Conservation (phyloP, 2,329 filamentous ascomycete genomes). For the Aspergillus niger region DNA sequence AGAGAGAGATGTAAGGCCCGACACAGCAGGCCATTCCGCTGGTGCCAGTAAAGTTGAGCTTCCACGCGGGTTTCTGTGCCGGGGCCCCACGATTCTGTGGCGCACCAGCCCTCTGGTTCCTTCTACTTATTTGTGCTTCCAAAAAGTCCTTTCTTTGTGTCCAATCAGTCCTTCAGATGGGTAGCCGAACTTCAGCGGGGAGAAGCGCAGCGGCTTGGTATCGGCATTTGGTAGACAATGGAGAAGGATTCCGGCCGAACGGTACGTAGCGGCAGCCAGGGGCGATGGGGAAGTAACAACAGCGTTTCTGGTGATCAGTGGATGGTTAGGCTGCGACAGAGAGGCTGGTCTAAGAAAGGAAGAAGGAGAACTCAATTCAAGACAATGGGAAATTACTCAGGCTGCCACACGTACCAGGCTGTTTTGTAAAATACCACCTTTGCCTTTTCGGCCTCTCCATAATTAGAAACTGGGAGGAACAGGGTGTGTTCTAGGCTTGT, state of each 20-base stretch:
- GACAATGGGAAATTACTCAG: background rate
- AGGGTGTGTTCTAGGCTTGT: background rate
- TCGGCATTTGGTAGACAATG: background rate
- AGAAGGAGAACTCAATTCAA: background rate
- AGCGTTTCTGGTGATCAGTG: background rate
- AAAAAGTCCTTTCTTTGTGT: background rate
- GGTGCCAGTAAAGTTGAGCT: slow-evolving; percentile 17
- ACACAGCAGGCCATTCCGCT: background rate
- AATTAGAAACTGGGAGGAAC: background rate
- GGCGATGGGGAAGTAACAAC: background rate
- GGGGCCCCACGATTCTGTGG: background rate
- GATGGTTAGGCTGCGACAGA: background rate
- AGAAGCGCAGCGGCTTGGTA: background rate
- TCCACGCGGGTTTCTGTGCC: slow-evolving; percentile 40
- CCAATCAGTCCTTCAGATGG: background rate
- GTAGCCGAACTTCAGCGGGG: background rate
- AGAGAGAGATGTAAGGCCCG: slow-evolving; percentile 9
- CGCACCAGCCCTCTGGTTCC: background rate
- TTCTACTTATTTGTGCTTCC: background rate
- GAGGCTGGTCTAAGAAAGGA: background rate
- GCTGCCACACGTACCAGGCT: background rate
- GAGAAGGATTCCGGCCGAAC: background rate
- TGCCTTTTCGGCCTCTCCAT: background rate
- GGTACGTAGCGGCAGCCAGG: background rate
- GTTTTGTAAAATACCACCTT: background rate